These are phyloP conservation scores for Haplosporangium gracile DNA, from an alignment of 192 early-diverging fungal genomes.

Conservation along the genomic window DNA sequence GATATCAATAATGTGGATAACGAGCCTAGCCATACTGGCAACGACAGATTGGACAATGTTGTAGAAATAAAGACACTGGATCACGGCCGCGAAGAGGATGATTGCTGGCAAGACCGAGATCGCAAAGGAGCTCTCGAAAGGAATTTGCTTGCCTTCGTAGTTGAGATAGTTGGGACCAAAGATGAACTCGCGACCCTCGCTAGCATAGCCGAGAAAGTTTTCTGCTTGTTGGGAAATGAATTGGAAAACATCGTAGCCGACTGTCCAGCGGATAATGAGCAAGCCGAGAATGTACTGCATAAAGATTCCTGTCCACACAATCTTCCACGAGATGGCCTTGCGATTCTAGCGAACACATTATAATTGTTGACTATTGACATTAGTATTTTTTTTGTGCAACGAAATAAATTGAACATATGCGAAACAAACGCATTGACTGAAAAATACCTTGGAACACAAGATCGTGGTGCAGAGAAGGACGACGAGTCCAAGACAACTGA, in stretches of 20 bases:
- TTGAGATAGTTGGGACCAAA: slow-evolving; percentile 62
- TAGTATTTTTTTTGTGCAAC: background rate
- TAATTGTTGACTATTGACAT: background rate
- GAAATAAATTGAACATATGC: background rate
- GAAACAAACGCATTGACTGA: background rate
- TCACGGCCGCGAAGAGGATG: slow-evolving; percentile 87
- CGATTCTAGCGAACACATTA: slow-evolving; percentile 41
- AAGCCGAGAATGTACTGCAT: slow-evolving; percentile 85
- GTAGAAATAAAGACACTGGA: slow-evolving; percentile 84
- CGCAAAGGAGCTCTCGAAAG: slow-evolving; percentile 66
- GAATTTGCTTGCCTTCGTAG: slow-evolving; percentile 11
- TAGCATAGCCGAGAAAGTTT: slow-evolving; percentile 71
- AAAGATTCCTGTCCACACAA: slow-evolving; percentile 75
- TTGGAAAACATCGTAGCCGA: slow-evolving; percentile 77
- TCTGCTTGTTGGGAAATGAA: slow-evolving; percentile 64
- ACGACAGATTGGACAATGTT: slow-evolving; percentile 88
- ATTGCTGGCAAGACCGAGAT: slow-evolving; percentile 82
- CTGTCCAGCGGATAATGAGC: slow-evolving; percentile 76
- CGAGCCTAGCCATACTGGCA: slow-evolving; percentile 67
- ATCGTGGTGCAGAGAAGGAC: slow-evolving; percentile 63
- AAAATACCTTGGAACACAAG: slow-evolving; percentile 60
- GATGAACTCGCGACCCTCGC: slow-evolving; percentile 75
- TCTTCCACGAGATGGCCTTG: slow-evolving; percentile 75
- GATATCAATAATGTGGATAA: slow-evolving; percentile 75
- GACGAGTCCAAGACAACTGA: slow-evolving; percentile 77